Evolutionary conservation across 495 filamentous ascomycete species (phyloP), one percentile per base, ranked within the genome.

Genomic region (Penicillium bialowiezense): DNA sequence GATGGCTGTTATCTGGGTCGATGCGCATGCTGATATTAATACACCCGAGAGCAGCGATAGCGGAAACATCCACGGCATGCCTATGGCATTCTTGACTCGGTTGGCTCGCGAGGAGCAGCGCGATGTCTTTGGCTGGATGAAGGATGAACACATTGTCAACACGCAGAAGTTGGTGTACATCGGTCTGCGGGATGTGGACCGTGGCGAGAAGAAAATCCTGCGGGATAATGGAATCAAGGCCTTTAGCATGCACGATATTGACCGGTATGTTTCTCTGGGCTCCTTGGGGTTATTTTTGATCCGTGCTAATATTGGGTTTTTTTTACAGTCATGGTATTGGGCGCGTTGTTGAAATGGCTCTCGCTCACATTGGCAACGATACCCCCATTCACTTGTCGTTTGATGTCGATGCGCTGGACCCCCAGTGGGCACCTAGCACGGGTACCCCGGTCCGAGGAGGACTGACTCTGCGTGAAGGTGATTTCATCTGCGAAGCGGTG

Each of bases 31-130:
- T 17, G 93, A 97, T 62, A 96, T 99, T 76, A 99, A 99, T 69
- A 87, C 88, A 9, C 93, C 93, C 38, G 91, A 97, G 77, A 87
- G 85, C 35, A 90, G 85, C 55, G 85, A 74, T 10, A 93, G 88
- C 45, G 93, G 93, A 1, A 97, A 97, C 64, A 88, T 99, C 54
- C 93, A 99, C 70, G 93, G 93, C 34, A 99, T 99, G 93, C 95
- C 93, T 7, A 89, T 97, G 46, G 84, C 88, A 2, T 99, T 96
- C 69, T 65, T 97, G 55, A 91, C 90, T 0, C 87, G 92, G 14
- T 71, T 97, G 41, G 86, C 91, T 20, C 78, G 72, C 55, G 88
- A 90, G 59, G 82, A 88, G 13, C 59, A 66, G 35, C 72, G 82
- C 43, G 85, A 89, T 49, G 76, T 87, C 43, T 97, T 97, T 66